Base-by-base conservation (phyloP, 164 flowering plant genomes). In the Echeveria elegans region DNA sequence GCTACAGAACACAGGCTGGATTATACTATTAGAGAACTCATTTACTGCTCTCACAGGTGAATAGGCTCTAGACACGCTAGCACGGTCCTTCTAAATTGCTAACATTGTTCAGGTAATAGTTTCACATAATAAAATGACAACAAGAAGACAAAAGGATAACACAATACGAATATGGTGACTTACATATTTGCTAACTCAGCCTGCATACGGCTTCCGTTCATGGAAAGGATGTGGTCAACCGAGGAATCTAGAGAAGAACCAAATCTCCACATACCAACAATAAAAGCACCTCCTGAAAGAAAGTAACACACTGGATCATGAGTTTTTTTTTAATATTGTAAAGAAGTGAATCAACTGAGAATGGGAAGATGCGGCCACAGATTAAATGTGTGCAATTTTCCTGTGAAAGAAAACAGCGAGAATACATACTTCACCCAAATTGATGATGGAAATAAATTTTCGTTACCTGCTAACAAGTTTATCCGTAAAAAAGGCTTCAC, bases 171-270 rank as follows among this genome's bases (percentile, higher is more conserved):
- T 43, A 43, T 43, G 62, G 48, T 29, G 63, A 78, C 86, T 19
- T 81, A 90, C 97, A 82, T 64, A 53, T 70, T 79, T 66, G 87
- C 88, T 52, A 91, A 75, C 72, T 82, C 87, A 37, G 28, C 45
- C 72, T 88, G 95, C 81, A 88, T 72, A 53, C 82, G 79, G 71
- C 72, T 86, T 72, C 91, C 93, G 30, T 88, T 81, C 77, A 77
- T 56, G 1, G 78, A 71, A 76, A 91, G 86, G 70, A 88, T 82
- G 63, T 69, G 82, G 23, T 85, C 88, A 40, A 78, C 61, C 40
- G 78, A 74, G 63, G 88, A 77, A 71, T 80, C 72, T 0, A 86
- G 64, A 50, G 88, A 78, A 66, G 73, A 75, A 34, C 60, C 41
- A 66, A 82, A 71, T 64, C 67, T 74, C 88, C 84, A 82, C 31